Percentiles rank a stretch among this genome's conserved stretches.
These are phyloP conservation scores for Straminergon stramineum DNA, from an alignment of 225 moss, liverwort and hornwort genomes.

Conservation along the genomic window DNA sequence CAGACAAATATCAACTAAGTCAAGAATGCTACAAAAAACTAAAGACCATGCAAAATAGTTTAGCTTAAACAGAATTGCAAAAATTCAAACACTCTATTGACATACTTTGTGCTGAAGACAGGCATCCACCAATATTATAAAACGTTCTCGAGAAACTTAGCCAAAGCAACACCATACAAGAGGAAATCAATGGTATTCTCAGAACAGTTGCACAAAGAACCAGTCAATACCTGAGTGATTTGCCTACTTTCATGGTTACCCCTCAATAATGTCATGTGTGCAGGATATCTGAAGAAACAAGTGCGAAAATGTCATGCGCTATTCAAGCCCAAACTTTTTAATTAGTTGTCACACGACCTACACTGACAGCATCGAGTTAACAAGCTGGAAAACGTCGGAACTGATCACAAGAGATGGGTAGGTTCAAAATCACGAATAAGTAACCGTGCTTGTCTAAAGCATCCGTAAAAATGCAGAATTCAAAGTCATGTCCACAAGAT, in stretches of 20 bases:
- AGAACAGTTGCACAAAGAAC: background rate
- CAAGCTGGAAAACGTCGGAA: background rate
- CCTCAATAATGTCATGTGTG: slow-evolving; percentile 97
- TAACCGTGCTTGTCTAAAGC: background rate
- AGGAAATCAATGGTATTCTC: background rate
- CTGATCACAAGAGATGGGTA: background rate
- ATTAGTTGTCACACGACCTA: background rate
- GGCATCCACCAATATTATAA: background rate
- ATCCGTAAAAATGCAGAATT: background rate
- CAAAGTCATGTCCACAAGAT: background rate
- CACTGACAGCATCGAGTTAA: background rate
- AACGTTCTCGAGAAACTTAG: background rate
- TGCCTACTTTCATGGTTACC: slow-evolving; percentile 99
- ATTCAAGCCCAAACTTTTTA: background rate
- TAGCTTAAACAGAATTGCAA: background rate
- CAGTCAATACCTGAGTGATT: slow-evolving; percentile 84
- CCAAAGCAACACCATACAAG: background rate
- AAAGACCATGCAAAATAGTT: background rate
- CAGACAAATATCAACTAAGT: background rate
- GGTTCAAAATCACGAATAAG: background rate
- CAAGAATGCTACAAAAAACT: background rate
- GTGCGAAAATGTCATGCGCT: background rate
- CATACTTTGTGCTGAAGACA: background rate
- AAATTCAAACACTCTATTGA: background rate
- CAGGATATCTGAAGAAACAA: slow-evolving; percentile 61